Evolutionary conservation across 129 eudicot genomes (phyloP).

Genomic region (Helianthus tuberosus): DNA sequence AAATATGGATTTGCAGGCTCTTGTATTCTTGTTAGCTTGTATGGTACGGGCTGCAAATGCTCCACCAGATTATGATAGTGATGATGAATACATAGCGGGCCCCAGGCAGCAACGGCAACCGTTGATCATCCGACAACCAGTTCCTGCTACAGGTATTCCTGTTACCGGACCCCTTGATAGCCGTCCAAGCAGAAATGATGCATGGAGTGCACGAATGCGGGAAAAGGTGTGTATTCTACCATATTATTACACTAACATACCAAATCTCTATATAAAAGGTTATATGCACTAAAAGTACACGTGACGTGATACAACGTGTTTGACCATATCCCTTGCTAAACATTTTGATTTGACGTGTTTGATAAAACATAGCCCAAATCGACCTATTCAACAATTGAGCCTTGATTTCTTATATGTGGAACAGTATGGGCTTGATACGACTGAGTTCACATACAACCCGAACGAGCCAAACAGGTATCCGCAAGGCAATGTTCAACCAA

Average conservation of each 20-base stretch:
- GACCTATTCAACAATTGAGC: neutral
- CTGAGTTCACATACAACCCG: conserved; percentile 96
- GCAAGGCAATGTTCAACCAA: conserved; percentile 60
- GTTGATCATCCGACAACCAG: conserved; percentile 61
- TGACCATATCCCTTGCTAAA: neutral
- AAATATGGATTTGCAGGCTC: conserved; percentile 47
- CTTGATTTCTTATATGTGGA: neutral
- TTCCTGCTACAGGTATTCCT: conserved; percentile 67
- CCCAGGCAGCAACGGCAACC: conserved; percentile 91
- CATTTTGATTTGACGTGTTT: neutral
- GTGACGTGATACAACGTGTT: neutral
- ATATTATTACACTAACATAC: neutral
- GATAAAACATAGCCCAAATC: neutral
- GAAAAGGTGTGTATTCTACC: conserved; percentile 64
- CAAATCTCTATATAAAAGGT: neutral
- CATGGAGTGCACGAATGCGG: conserved; percentile 97
- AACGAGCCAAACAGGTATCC: conserved; percentile 68
- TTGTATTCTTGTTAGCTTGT: conserved; percentile 80
- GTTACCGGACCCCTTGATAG: conserved; percentile 69
- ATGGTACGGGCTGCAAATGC: conserved; percentile 79
- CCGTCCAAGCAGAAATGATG: conserved; percentile 84
- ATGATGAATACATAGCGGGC: conserved; percentile 82
- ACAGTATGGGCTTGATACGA: conserved; percentile 93
- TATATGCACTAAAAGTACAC: neutral
- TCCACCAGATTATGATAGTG: conserved; percentile 86